These are phyloP conservation scores for Hebeloma cylindrosporum DNA, from an alignment of 768 basidiomycete species.

Conservation along the genomic window DNA sequence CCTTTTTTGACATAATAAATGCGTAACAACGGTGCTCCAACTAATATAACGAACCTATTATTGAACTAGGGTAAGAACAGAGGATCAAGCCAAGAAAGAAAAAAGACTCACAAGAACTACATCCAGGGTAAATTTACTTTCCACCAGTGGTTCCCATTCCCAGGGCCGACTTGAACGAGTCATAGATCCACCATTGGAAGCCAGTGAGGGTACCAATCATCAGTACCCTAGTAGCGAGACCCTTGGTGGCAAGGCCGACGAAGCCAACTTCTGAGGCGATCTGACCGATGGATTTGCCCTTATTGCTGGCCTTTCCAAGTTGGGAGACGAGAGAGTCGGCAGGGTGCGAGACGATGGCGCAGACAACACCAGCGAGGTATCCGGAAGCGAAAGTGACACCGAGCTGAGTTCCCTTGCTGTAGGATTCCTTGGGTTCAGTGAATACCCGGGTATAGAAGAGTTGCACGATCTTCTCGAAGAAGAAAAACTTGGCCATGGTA, in stretches of 20 bases:
- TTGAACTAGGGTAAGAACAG: neutral
- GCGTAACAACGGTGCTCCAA: conserved; percentile 13
- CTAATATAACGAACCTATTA: neutral
- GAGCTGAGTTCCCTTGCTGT: conserved; percentile 83
- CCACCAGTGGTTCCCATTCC: conserved; percentile 88
- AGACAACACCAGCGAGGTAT: conserved; percentile 94
- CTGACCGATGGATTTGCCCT: conserved; percentile 71
- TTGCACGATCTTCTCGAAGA: conserved; percentile 87
- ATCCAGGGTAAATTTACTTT: conserved; percentile 50
- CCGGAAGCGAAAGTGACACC: conserved; percentile 88
- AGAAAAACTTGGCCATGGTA: conserved; percentile 99
- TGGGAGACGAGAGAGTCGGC: conserved; percentile 92
- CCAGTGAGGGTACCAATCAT: conserved; percentile 76
- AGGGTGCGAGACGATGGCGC: conserved; percentile 94
- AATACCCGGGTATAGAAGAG: conserved; percentile 89
- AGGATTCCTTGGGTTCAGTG: conserved; percentile 72
- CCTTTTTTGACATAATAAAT: conserved; percentile 22
- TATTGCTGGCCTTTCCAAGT: conserved; percentile 88
- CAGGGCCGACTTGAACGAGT: conserved; percentile 80
- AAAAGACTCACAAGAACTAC: conserved; percentile 8
- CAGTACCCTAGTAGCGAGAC: conserved; percentile 82
- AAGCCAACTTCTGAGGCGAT: conserved; percentile 74
- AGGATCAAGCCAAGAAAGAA: neutral
- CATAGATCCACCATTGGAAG: conserved; percentile 96
- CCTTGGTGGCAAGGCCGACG: conserved; percentile 70